Evolutionary conservation across 768 basidiomycete species (phyloP), one percentile per base, ranked within the genome.

Genomic region (Boletus coccyginus): DNA sequence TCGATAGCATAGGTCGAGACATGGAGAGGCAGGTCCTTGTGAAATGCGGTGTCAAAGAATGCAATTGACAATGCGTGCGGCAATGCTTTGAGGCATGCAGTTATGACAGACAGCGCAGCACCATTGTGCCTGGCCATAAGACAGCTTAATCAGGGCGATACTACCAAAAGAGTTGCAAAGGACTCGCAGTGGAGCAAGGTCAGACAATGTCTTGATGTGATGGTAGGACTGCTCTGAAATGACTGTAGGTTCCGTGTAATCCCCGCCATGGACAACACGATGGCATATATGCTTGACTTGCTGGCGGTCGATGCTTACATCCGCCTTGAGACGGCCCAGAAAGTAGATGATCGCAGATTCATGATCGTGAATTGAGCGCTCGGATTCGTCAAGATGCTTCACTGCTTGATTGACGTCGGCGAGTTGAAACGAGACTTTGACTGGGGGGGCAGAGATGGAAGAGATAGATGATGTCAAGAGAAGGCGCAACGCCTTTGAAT

Each of bases 11-110:
- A 95, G 50, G 83, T 88, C 39, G 88, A 81, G 52, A 94, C 84
- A 64, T 93, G 86, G 6, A 72, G 62, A 0, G 92, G 91, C 16
- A 98, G 81, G 11, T 88, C 79, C 46, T 78, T 78, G 71, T 96
- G 91, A 73, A 93, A 93, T 6, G 90, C 80, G 0, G 92, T 91
- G 70, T 97, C 94, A 66, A 96, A 97, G 65, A 88, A 90, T 0
- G 93, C 89, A 48, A 95, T 80, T 0, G 89, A 90, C 32, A 77
- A 79, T 19, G 93, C 81, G 13, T 83, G 66, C 1, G 90, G 88
- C 17, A 96, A 77, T 1, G 75, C 74, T 5, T 79, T 67, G 17
- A 89, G 77, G 61, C 86, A 88, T 1, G 83, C 77, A 57, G 79
- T 69, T 61, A 87, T 85, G 36, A 86, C 82, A 0, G 82, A 71